Evolutionary conservation across 2,329 filamentous ascomycete species (phyloP).

Genomic region (Colletotrichum lindemuthianum): DNA sequence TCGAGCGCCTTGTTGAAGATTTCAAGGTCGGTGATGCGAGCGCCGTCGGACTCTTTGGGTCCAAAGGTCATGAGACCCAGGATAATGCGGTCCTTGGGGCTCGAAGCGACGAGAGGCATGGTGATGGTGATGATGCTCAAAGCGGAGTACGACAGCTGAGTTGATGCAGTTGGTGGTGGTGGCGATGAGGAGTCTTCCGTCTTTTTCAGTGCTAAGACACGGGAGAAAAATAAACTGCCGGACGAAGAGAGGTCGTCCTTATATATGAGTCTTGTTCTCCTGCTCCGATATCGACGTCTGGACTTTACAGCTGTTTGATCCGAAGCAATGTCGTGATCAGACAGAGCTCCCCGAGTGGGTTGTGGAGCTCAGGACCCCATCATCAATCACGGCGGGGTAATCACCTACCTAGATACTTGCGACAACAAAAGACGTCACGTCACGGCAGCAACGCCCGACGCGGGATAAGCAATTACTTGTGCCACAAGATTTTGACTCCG

Average conservation of each 20-base stretch:
- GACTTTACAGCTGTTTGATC: slow-evolving; percentile 4
- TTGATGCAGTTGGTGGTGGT: neutral
- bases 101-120: slow-evolving; percentile 59
- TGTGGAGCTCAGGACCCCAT: slow-evolving; percentile 22
- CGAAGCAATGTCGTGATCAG: slow-evolving; percentile 30
- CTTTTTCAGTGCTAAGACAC: neutral
- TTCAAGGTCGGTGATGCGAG: slow-evolving; percentile 73
- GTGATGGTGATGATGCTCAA: slow-evolving; percentile 49
- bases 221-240: neutral
- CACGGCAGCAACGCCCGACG: too few species aligned
- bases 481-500: too few species aligned
- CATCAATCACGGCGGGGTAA: slow-evolving; percentile 29
- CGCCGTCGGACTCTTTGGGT: slow-evolving; percentile 68
- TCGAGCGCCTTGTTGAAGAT: slow-evolving; percentile 80
- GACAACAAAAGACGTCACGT: slow-evolving; percentile 28
- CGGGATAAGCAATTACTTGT: too few species aligned
- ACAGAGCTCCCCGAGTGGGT: slow-evolving; percentile 22
- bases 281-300: neutral
- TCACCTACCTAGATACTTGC: neutral
- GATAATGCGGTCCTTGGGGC: slow-evolving; percentile 74
- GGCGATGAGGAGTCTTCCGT: slow-evolving; percentile 8
- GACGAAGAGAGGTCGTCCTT: neutral
- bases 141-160: slow-evolving; percentile 21
- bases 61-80: slow-evolving; percentile 90
- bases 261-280: slow-evolving; percentile 6